Evolutionary conservation across 202 grass and related monocot species (phyloP), one percentile per base, ranked within the genome.

Genomic region (Elaeis oleifera): DNA sequence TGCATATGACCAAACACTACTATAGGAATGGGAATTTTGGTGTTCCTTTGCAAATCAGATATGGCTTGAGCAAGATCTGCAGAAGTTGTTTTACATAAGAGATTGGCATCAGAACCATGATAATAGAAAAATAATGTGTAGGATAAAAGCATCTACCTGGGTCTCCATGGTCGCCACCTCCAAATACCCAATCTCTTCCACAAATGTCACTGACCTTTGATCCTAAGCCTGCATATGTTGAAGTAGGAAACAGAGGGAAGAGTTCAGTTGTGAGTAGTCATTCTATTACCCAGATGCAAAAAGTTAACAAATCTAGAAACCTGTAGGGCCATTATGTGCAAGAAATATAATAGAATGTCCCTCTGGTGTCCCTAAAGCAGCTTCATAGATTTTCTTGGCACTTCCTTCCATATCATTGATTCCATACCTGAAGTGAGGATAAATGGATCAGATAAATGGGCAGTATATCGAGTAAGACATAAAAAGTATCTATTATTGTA

Each of bases 321-420:
- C 82, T 91, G 84, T 97, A 71, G 92, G 92, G 54, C 92, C 92
- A 83, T 97, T 92, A 81, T 97, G 92, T 15, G 88, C 88, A 69
- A 97, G 87, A 68, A 97, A 36, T 77, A 97, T 74, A 20, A 97
- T 69, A 59, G 53, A 74, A 77, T 91, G 82, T 28, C 61, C 84
- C 56, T 80, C 79, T 60, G 82, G 82, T 63, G 79, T 77, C 60
- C 69, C 53, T 23, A 70, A 3, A 29, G 87, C 92, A 79, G 82
- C 71, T 58, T 81, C 74, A 36, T 60, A 86, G 61, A 97, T 97
- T 87, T 91, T 97, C 68, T 80, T 81, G 52, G 80, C 84, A 89
- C 92, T 97, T 84, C 61, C 79, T 61, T 86, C 74, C 84, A 97
- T 91, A 65, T 91, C 69, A 67, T 81, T 81, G 48, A 91, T 81